Evolutionary conservation across 169 alveolate species (phyloP), one percentile per base, ranked within the genome.

Genomic region (Cryptosporidium canis): DNA sequence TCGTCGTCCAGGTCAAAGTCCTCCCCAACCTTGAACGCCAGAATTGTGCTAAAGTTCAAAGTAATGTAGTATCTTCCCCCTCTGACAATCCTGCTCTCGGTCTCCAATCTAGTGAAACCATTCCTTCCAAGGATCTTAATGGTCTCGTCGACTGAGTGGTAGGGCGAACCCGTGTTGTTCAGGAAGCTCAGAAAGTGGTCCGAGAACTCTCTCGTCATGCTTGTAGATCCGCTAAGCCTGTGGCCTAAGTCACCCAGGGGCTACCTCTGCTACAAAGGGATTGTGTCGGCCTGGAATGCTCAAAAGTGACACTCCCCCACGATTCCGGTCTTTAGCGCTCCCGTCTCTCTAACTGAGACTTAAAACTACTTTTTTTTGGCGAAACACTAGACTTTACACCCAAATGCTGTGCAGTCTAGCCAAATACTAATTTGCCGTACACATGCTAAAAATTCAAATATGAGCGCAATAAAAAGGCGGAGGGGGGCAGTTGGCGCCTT

Each of bases 11-110:
- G 93, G 68, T 71, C 70, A 83, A 77, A 93, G 45, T 92, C 90
- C 14, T 91, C 84, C 35, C 98, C 99, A 39, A 96, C 94, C 45
- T 93, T 91, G 91, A 97, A 96, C 18, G 99, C 99, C 2, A 95
- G 92, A 33, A 97, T 90, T 37, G 98, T 92, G 8, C 98, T 90
- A 47, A 93, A 87, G 84, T 96, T 96, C 27, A 98, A 71, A 9
- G 97, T 95, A 71, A 96, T 94, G 82, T 83, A 96, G 92, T 96
- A 96, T 82, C 93, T 92, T 41, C 95, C 94, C 11, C 96, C 96
- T 24, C 53, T 66, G 24, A 53, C 58, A 43, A 93, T 67, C 18
- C 92, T 83, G 41, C 48, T 83, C 83, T 90, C 67, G 58, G 91
- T 95, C 2, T 55, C 41, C 31, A 90, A 90, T 77, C 84, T 92